Base-by-base conservation (phyloP, 176 grass and related monocot genomes). In the Musa schizocarpa region DNA sequence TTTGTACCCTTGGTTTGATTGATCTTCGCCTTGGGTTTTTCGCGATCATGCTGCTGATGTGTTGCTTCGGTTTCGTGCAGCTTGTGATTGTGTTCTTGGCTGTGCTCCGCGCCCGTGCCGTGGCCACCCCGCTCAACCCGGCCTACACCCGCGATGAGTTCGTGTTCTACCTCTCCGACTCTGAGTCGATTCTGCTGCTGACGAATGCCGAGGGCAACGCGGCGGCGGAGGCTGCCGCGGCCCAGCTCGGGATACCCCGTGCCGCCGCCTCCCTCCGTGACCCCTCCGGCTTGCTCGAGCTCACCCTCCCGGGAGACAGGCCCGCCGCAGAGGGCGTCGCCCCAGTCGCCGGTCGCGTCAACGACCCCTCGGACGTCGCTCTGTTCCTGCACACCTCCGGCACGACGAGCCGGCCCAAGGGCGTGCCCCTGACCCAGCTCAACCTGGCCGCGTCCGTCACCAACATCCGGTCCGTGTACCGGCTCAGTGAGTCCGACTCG, bases 341-440 rank as follows among this genome's bases (percentile, higher is more conserved):
- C 19, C 10, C 13, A 5, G 54, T 48, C 7, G 2, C 43, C 1
- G 19, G 13, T 1, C 50, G n/a, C 52, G 13, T 8, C 52, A 92
- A 96, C 82, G 85, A 81, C 0, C 8, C 85, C 0, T 71, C 81
- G 2, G 94, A 98, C 58, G 76, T 82, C 14, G 95, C 90, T 0
- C 84, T 98, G 51, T 98, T 98, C 76, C 84, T 98, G 34, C 95
- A 98, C 82, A 98, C 95, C 34, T 98, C 95, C 10, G 90, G 95
- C 49, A 99, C 90, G 13, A 99, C 95, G 21, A 99, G 95, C 80
- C 86, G 95, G 2, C 95, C 90, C 53, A 99, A 99, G 81, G 95
- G 90, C 0, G 95, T 99, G 1, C 95, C 90, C 0, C 84, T 99
- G 0, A 89, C 86, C 67, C 95, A 99, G 79, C 73, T 53, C n/a